These are phyloP conservation scores for Pyrrhoderma noxium DNA, from an alignment of 1,284 basidiomycete genomes.

Conservation along the genomic window DNA sequence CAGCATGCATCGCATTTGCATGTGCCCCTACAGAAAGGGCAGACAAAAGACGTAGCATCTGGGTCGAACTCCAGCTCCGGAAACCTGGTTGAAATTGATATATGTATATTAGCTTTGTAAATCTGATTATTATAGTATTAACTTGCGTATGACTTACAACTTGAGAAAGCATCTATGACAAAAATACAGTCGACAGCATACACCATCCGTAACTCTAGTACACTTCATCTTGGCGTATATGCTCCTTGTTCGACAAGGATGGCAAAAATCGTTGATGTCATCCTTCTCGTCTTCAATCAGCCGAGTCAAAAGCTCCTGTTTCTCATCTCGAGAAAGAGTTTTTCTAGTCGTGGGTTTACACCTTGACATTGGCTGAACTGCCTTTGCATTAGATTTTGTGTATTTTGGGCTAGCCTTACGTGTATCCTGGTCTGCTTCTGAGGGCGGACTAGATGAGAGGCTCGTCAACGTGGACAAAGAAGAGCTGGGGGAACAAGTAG, in stretches of 20 bases:
- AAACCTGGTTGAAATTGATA: neutral
- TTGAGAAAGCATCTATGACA: constrained; percentile 10
- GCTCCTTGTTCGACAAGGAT: constrained; percentile 10
- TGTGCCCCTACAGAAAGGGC: constrained; percentile 5
- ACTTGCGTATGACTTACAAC: constrained; percentile 1
- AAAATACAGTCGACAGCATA: constrained; percentile 7
- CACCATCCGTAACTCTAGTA: constrained; percentile 1
- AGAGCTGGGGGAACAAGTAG: no score
- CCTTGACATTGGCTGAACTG: no score
- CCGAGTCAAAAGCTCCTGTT: neutral
- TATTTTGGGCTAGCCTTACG: no score
- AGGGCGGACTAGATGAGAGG: no score
- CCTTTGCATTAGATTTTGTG: no score
- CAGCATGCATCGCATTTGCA: constrained; percentile 9
- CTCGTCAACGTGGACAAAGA: no score
- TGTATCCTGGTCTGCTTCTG: no score
- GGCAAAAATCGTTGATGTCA: constrained; percentile 13
- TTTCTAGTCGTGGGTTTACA: no score
- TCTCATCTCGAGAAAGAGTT: no score
- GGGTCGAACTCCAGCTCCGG: constrained; percentile 10
- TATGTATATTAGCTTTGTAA: neutral
- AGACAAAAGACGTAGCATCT: constrained; percentile 2
- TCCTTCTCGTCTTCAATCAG: neutral
- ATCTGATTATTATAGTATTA: no score
- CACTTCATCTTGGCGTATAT: constrained; percentile 17